phyloP scores from a whole-genome alignment of 2,329 filamentous ascomycete genomes.

The Fusarium citri region DNA sequence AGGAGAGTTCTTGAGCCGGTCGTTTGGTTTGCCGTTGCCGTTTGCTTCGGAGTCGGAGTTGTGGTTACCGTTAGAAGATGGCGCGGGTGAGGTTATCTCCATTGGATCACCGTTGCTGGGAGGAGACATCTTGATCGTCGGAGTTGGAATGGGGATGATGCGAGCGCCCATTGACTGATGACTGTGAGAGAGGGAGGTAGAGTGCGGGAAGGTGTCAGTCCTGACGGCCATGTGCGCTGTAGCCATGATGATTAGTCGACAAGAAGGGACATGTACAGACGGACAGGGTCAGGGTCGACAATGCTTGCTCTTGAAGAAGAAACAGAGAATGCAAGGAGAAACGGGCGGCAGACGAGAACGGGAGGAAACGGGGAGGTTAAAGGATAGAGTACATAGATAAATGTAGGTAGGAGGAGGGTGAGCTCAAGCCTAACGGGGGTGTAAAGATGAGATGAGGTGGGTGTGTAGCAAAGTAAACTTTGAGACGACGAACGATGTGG shows the following conservation, averaged over 20 bases:
- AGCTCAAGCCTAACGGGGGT: conserved; percentile 29
- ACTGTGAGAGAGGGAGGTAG: conserved; percentile 54
- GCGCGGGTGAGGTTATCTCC: conserved; percentile 68
- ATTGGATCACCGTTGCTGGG: conserved; percentile 69
- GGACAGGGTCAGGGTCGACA: conserved; percentile 23
- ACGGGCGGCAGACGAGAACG: conserved; percentile 22
- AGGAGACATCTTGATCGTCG: conserved; percentile 69
- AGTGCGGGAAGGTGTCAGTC: conserved; percentile 63
- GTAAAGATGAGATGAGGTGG: conserved; percentile 20
- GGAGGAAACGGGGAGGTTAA: conserved; percentile 38
- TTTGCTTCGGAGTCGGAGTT: conserved; percentile 57
- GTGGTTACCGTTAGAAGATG: conserved; percentile 58
- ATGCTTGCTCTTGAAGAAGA: conserved; percentile 28
- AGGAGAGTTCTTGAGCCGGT: conserved; percentile 53
- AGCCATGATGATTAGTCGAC: conserved; percentile 47
- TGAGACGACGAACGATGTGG: conserved; percentile 29
- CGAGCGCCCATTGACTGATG: conserved; percentile 63
- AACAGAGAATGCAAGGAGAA: conserved; percentile 26
- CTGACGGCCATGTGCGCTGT: conserved; percentile 65
- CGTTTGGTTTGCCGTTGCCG: conserved; percentile 53
- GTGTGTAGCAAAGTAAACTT: conserved; percentile 41
- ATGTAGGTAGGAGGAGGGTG: conserved; percentile 35
- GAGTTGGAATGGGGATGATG: conserved; percentile 68
- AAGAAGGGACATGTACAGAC: conserved; percentile 28
- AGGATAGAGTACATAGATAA: conserved; percentile 33